Base-by-base conservation (phyloP, 176 grass and related monocot species). In the Cenchrus purpureus region DNA sequence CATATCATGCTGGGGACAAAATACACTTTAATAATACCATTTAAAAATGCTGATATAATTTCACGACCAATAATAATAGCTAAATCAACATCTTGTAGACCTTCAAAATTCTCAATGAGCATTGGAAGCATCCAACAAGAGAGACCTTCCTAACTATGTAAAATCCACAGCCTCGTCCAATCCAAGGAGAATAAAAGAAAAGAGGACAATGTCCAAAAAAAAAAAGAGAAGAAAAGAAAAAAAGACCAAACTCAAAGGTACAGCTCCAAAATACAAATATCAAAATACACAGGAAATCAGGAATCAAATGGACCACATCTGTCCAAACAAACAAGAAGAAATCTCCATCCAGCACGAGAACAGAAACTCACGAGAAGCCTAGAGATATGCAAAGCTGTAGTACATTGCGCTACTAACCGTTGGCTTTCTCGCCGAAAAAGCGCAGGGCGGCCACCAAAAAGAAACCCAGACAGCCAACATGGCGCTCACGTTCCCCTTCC, bases 401-500 rank as follows among this genome's bases (percentile, higher is more conserved):
- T 1, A 37, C 60, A 71, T 73, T 20, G 55, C 65, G 0, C 15
- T 46, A 46, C 54, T 83, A 50, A 63, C 81, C 82, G 60, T 84
- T 84, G 71, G 82, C 31, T 44, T 55, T 22, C 37, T 84, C 46
- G 71, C 73, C 49, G 48, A 29, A 76, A 76, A 84, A 76, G 62
- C 31, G 80, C 76, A 56, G 50, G 37, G 13, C 50, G 19, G 11
- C 59, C 50, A 1, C 59, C 50, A 1, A 4, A 57, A 82, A 20
- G 4, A 1, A 58, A 15, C 10, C 12, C 12, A 22, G 17, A 3
- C 61, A 53, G 19, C 16, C 16, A 42, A 10, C 79, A 75, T 80
- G 82, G 60, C 49, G 3, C 10, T 34, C 78, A 86, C 83, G 83
- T 77, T 86, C 62, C 66, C 19, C 48, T 61, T 77, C 53, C 65